Evolutionary conservation across 495 filamentous ascomycete genomes (phyloP), one percentile per base, ranked within the genome.

Genomic region (Xanthoparmelia taractica): DNA sequence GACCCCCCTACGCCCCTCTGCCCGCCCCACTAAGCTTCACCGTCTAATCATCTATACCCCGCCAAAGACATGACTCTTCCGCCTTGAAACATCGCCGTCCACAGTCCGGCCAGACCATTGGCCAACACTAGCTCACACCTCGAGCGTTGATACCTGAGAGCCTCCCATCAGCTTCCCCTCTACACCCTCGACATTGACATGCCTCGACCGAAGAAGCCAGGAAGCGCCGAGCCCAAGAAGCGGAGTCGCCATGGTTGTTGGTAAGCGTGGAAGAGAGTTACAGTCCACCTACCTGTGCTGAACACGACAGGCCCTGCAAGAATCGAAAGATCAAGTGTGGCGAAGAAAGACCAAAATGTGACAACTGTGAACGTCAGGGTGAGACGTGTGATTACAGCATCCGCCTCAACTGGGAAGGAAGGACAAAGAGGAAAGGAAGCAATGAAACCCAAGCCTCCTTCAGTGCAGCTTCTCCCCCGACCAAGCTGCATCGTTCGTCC

Each of bases 311-410:
- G 87, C 87, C 87, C 27, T 95, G 90, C 76, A 95, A 95, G 74
- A 82, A 85, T 60, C 82, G 88, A 59, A 96, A 93, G 72, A 85
- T 94, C 65, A 94, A 96, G 78, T 94, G 90, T 71, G 91, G 87
- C 25, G 91, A 95, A 71, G 86, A 89, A 70, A 90, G 88, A 68
- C 90, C 91, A 13, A 73, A 75, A 69, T 96, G 91, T 72, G 70
- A 82, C 58, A 92, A 92, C 69, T 96, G 91, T 71, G 80, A 85
- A 69, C 85, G 85, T 59, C 85, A 86, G 67, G 86, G 85, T 55
- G 89, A 93, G 70, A 74, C 76, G 34, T 96, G 91, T 75, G 91
- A 96, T 73, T 96, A 94, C 75, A 90, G 85, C 71, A 88, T 94
- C 70, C 80, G 87, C 23, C 75, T 95, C 66, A 93, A 92, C 67